These are phyloP conservation scores for Escallonia herrerae DNA, from an alignment of 129 eudicot species.

Conservation along the genomic window DNA sequence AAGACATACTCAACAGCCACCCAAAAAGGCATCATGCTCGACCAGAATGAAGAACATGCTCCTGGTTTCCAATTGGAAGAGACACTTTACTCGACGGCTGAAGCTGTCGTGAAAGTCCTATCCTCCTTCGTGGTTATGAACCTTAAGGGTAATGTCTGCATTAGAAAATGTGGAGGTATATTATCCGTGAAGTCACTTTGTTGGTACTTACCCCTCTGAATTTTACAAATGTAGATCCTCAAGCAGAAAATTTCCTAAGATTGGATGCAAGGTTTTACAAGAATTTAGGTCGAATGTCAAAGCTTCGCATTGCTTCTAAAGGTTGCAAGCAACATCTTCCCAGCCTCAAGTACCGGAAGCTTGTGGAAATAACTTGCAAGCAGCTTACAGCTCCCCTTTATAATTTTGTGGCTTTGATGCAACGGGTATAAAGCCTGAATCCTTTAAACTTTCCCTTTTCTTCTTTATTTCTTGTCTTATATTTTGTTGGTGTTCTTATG, in stretches of 20 bases:
- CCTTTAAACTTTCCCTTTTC: not conserved
- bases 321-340: slow-evolving; percentile 65
- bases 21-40: slow-evolving; percentile 25
- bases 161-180: not conserved
- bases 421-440: slow-evolving; percentile 37
- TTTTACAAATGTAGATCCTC: slow-evolving; percentile 42
- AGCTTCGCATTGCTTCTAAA: slow-evolving; percentile 63
- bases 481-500: not conserved
- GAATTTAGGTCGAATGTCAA: slow-evolving; percentile 62
- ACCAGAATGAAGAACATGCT: slow-evolving; percentile 24
- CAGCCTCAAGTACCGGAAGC: slow-evolving; percentile 56
- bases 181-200: not conserved
- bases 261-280: slow-evolving; percentile 67
- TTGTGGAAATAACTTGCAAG: slow-evolving; percentile 77
- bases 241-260: slow-evolving; percentile 62
- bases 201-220: not conserved
- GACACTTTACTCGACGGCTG: slow-evolving; percentile 49
- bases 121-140: slow-evolving; percentile 52
- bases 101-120: slow-evolving; percentile 52
- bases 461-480: not conserved
- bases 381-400: slow-evolving; percentile 68
- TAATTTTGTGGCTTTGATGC: slow-evolving; percentile 49
- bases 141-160: slow-evolving; percentile 49
- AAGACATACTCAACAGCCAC: slow-evolving; percentile 33
- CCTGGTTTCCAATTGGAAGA: slow-evolving; percentile 46